Evolutionary conservation across 2,329 filamentous ascomycete genomes (phyloP).

Genomic region (Pseudonectria buxi): DNA sequence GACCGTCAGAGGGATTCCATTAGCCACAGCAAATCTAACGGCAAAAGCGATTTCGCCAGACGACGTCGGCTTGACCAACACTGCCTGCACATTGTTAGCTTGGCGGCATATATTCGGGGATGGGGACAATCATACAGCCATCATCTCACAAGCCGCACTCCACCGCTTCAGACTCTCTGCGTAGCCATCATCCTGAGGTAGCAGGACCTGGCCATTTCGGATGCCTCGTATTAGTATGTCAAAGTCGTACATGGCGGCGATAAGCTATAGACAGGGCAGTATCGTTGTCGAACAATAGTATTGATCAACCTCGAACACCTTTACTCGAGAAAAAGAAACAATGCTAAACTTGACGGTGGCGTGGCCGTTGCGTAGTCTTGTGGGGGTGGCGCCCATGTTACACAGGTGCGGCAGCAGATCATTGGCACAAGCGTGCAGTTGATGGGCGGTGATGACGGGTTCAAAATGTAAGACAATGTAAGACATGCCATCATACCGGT

Average conservation of each 20-base stretch:
- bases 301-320: too few relatives aligned
- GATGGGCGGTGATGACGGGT: neutral
- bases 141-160: slow-evolving; percentile 29
- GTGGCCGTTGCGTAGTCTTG: slow-evolving; percentile 6
- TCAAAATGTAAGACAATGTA: too few relatives aligned
- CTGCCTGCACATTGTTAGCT: slow-evolving; percentile 24
- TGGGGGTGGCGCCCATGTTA: slow-evolving; percentile 3
- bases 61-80: slow-evolving; percentile 33
- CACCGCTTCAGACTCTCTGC: slow-evolving; percentile 27
- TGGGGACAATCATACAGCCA: slow-evolving; percentile 19
- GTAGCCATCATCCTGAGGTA: slow-evolving; percentile 26
- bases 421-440: neutral
- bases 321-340: neutral
- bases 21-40: slow-evolving; percentile 16
- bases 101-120: neutral
- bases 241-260: slow-evolving; percentile 11
- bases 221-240: slow-evolving; percentile 9
- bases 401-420: slow-evolving; percentile 6
- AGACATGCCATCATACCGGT: slow-evolving; percentile 21
- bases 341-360: slow-evolving; percentile 1
- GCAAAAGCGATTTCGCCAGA: slow-evolving; percentile 26
- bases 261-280: too few relatives aligned
- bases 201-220: slow-evolving; percentile 17
- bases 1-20: slow-evolving; percentile 42
- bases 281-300: too few relatives aligned